A percentile compares a stretch with the other conserved stretches of the same genome.
Conservation (phyloP, 176 grass and related monocot genomes). For the Oryza punctata region DNA sequence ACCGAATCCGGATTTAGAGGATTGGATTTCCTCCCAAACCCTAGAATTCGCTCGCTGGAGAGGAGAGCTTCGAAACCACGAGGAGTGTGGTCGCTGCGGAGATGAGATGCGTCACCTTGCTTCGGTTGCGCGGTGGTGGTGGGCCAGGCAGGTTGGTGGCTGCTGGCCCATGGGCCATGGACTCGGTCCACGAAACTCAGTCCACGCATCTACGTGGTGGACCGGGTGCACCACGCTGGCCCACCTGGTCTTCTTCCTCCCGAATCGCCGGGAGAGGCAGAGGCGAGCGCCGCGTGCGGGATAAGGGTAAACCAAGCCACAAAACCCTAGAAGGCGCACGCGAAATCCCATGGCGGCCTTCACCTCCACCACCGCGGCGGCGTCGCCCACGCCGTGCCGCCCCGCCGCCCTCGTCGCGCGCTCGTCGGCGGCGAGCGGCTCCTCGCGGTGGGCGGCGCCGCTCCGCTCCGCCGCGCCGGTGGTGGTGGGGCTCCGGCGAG, state of each 20-base stretch:
- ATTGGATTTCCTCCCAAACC: constrained; percentile 7
- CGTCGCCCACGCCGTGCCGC: not conserved
- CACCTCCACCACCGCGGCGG: not conserved
- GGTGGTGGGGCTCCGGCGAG: no score
- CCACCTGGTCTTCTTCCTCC: not conserved
- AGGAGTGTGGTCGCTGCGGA: not conserved
- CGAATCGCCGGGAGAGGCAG: not conserved
- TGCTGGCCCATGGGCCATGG: not conserved
- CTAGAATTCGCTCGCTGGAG: not conserved
- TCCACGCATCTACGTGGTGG: not conserved
- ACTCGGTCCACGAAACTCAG: not conserved
- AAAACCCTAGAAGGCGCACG: constrained; percentile 23
- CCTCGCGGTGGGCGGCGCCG: not conserved
- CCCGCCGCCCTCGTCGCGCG: not conserved
- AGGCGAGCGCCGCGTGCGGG: not conserved
- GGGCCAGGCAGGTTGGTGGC: not conserved
- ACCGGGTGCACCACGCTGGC: constrained; percentile 16
- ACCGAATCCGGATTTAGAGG: not conserved
- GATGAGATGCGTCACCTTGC: not conserved
- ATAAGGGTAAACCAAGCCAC: constrained; percentile 35
- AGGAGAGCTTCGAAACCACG: not conserved
- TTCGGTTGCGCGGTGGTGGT: not conserved
- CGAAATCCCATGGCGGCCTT: constrained; percentile 40
- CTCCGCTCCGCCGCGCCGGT: no score
- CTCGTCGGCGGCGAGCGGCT: not conserved